Conservation (phyloP, 257 asterid species). For the Scutellaria baicalensis region DNA sequence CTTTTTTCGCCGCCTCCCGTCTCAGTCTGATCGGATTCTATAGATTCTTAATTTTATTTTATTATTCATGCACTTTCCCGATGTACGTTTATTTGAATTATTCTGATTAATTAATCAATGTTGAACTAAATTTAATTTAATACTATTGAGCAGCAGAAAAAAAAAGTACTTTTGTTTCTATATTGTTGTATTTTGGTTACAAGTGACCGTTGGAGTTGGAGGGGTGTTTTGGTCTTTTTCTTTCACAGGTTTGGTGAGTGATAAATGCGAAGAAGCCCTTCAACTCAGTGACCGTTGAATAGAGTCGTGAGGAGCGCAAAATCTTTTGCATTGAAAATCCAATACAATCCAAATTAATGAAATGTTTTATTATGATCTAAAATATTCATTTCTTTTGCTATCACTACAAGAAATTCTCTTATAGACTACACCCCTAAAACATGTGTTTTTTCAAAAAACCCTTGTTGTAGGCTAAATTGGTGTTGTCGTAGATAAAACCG, state of each 20-base stretch:
- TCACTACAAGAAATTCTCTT: no score
- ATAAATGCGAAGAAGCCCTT: constrained; percentile 7
- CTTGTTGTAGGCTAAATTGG: no score
- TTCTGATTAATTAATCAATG: constrained; percentile 13
- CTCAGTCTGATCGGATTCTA: constrained; percentile 72
- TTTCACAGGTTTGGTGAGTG: constrained; percentile 11
- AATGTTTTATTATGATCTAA: no score
- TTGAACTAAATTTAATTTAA: constrained; percentile 13
- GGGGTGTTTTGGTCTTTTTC: neutral
- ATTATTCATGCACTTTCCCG: constrained; percentile 38
- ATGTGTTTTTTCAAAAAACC: no score
- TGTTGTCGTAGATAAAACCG: no score
- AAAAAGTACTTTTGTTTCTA: neutral
- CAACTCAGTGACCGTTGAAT: constrained; percentile 32
- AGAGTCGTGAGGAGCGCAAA: constrained; percentile 15
- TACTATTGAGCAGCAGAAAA: neutral
- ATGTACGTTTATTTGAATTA: no score
- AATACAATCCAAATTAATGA: no score
- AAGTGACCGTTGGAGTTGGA: constrained; percentile 29
- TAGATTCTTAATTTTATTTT: constrained; percentile 17
- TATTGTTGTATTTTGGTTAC: neutral
- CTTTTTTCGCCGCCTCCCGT: constrained; percentile 81
- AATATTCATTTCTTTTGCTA: no score
- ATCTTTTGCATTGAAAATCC: no score
- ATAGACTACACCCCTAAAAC: no score